Percentiles rank a stretch among this genome's conserved stretches.
Evolutionary conservation across 805 yeast species (phyloP).

Genomic region (Suhomyces sp.): DNA sequence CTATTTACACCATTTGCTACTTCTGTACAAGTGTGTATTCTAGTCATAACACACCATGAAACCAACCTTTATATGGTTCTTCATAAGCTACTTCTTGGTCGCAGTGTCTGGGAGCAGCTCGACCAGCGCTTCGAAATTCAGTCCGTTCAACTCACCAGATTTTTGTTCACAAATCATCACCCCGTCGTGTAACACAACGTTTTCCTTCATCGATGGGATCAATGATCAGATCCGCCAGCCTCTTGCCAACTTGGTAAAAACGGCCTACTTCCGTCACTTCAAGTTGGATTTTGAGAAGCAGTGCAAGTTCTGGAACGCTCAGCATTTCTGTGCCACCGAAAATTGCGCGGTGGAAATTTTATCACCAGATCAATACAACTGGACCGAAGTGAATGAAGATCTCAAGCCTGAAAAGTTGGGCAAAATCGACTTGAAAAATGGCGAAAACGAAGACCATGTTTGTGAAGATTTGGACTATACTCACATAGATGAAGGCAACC

Average conservation of each 20-base stretch:
- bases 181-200: constrained; percentile 44
- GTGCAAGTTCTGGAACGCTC: constrained; percentile 85
- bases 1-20: not conserved
- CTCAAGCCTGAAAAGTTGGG: constrained; percentile 77
- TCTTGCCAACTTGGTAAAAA: constrained; percentile 55
- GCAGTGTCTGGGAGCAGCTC: not conserved
- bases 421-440: constrained; percentile 21
- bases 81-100: not conserved
- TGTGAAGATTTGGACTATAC: constrained; percentile 62
- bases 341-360: constrained; percentile 85
- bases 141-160: constrained; percentile 43
- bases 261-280: constrained; percentile 86
- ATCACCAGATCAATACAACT: constrained; percentile 63
- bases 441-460: constrained; percentile 12
- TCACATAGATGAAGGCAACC: constrained; percentile 61
- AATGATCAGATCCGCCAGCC: constrained; percentile 42
- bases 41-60: not conserved
- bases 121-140: constrained; percentile 11
- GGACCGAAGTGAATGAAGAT: constrained; percentile 55
- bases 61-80: not conserved
- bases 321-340: constrained; percentile 80
- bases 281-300: constrained; percentile 76
- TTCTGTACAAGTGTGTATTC: not conserved
- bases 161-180: constrained; percentile 46
- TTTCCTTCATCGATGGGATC: constrained; percentile 39